Percentiles rank a stretch among this genome's conserved stretches.
Conservation (phyloP, 176 grass and related monocot genomes). For the Alloteropsis semialata region DNA sequence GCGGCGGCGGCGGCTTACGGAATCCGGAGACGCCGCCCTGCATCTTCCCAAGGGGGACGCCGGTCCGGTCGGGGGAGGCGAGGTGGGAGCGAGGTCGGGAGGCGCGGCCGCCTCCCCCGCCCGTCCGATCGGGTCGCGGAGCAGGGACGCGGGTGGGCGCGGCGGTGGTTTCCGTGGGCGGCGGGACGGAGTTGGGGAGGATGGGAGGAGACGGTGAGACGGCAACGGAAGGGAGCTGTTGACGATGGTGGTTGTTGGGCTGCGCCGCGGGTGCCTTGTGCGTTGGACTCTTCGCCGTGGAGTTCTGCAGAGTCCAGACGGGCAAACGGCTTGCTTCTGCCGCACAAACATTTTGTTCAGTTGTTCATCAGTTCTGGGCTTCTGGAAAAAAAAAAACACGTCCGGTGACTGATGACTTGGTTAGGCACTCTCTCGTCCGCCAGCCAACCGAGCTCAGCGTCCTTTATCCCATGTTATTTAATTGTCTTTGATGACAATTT, state of each 20-base stretch:
- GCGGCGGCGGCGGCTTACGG: slow-evolving; percentile 39
- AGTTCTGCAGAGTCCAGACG: not conserved
- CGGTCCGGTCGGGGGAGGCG: not conserved
- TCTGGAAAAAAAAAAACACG: no score
- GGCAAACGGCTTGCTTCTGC: no score
- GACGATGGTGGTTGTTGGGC: not conserved
- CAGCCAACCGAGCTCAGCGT: no score
- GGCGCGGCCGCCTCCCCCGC: not conserved
- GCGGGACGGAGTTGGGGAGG: not conserved
- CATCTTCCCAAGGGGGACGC: slow-evolving; percentile 31
- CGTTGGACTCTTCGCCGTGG: not conserved
- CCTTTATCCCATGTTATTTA: no score
- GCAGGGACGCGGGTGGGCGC: not conserved
- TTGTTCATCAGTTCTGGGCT: not conserved
- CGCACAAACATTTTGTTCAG: no score
- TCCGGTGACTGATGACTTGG: no score
- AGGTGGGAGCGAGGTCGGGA: not conserved
- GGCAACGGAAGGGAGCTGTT: not conserved
- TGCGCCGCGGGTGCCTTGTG: not conserved
- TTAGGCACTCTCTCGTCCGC: no score
- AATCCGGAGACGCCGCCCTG: slow-evolving; percentile 79
- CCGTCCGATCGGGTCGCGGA: not conserved
- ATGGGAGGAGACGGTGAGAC: not conserved
- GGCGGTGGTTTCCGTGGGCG: not conserved
- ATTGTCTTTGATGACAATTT: no score